Evolutionary conservation across 331 rosid species (phyloP).

Genomic region (Dryas integrifolia): DNA sequence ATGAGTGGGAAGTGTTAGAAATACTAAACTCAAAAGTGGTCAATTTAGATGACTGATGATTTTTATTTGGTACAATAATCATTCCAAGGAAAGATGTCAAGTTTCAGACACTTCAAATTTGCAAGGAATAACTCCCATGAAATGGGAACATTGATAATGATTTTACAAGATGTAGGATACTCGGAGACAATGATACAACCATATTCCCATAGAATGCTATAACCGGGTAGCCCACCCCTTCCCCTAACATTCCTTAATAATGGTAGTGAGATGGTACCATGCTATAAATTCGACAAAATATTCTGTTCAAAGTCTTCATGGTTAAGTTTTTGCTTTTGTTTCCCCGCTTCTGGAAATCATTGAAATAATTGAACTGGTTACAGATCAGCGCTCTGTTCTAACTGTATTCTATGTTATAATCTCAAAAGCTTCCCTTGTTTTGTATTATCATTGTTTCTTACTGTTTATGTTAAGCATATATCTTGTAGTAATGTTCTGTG

Average conservation of each 20-base stretch:
- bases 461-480: conserved; percentile 5
- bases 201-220: neutral
- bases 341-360: neutral
- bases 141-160: neutral
- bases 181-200: neutral
- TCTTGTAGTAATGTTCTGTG: neutral
- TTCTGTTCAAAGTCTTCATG: neutral
- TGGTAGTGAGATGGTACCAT: neutral
- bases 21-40: neutral
- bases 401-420: neutral
- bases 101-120: no score
- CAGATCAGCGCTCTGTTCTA: neutral
- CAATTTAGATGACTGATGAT: no score
- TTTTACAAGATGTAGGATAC: neutral
- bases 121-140: neutral
- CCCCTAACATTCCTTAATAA: neutral
- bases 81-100: no score
- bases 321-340: neutral
- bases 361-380: conserved; percentile 2
- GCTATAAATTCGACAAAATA: neutral
- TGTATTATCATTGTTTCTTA: neutral
- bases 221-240: neutral
- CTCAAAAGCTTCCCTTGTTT: neutral
- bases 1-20: neutral
- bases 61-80: no score